A percentile compares a stretch with the other conserved stretches of the same genome.
Evolutionary conservation across 1,284 basidiomycete genomes (phyloP).

Genomic region (Termitomyces sp.): DNA sequence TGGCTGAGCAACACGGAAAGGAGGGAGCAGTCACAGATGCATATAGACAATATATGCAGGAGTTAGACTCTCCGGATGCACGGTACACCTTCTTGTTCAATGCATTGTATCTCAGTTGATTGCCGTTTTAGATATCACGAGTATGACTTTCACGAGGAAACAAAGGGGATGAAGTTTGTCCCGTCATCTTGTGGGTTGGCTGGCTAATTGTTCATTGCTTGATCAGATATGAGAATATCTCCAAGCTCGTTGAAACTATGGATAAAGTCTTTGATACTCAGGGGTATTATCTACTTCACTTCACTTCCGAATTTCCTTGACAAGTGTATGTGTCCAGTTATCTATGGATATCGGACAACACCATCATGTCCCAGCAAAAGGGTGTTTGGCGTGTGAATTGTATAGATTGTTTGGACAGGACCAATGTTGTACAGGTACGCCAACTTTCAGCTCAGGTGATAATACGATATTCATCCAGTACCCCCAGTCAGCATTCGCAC

Average conservation of each 20-base stretch:
- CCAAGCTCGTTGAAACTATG: conserved; percentile 68
- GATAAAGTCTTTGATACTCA: conserved; percentile 72
- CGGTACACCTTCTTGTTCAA: conserved; percentile 36
- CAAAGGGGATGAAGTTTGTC: conserved; percentile 83
- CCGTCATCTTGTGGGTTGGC: not conserved
- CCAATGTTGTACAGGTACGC: conserved; percentile 79
- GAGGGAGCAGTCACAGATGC: conserved; percentile 78
- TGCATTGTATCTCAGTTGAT: not conserved
- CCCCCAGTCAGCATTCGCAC: conserved; percentile 80
- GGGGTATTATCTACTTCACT: conserved; percentile 47
- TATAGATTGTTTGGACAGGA: conserved; percentile 90
- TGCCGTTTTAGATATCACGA: conserved; percentile 47
- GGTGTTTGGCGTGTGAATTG: conserved; percentile 88
- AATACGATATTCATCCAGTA: not conserved
- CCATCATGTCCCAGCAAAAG: conserved; percentile 74
- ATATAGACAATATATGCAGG: conserved; percentile 67
- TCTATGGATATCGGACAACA: conserved; percentile 77
- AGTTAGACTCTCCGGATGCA: conserved; percentile 58
- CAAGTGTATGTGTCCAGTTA: conserved; percentile 44
- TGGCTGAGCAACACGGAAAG: conserved; percentile 88
- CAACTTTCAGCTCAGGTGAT: not conserved
- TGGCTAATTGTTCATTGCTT: conserved; percentile 1
- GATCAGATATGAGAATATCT: conserved; percentile 85
- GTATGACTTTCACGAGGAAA: conserved; percentile 92
- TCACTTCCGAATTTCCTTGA: conserved; percentile 3